These are phyloP conservation scores for Besnoitia besnoiti DNA, from an alignment of 169 alveolate genomes.

Conservation along the genomic window DNA sequence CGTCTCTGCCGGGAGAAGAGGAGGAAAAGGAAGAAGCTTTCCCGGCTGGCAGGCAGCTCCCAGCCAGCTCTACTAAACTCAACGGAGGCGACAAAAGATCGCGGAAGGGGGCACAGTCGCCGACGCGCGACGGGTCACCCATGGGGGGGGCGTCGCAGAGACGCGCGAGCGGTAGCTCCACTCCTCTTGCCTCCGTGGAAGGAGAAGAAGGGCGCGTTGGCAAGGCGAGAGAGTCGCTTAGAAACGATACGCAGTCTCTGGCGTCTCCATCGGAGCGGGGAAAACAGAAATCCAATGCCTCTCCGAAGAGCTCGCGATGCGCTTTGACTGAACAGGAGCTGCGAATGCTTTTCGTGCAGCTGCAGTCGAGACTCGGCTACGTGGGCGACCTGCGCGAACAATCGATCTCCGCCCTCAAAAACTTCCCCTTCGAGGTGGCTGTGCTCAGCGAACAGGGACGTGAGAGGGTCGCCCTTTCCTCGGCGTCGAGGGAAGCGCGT, in stretches of 20 bases:
- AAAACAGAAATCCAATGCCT: not conserved
- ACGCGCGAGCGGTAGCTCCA: not conserved
- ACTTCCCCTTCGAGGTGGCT: slow-evolving; percentile 62
- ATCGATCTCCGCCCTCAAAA: slow-evolving; percentile 53
- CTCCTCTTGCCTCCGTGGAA: not conserved
- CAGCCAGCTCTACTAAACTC: no score
- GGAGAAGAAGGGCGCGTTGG: not conserved
- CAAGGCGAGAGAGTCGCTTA: not conserved
- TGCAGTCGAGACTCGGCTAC: slow-evolving; percentile 67
- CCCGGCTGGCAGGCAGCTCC: no score
- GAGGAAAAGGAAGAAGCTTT: no score
- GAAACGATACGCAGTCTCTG: slow-evolving; percentile 30
- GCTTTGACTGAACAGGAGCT: slow-evolving; percentile 51
- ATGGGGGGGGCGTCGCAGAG: not conserved
- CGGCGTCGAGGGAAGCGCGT: no score
- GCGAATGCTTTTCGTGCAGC: slow-evolving; percentile 61
- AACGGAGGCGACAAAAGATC: not conserved
- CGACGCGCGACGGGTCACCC: not conserved
- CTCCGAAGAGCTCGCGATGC: not conserved
- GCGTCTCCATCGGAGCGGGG: slow-evolving; percentile 22
- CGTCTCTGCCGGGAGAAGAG: slow-evolving; percentile 18
- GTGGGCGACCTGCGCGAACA: slow-evolving; percentile 66
- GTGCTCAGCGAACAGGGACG: slow-evolving; percentile 23
- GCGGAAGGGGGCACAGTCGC: not conserved
- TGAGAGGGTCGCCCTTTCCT: no score